A percentile compares a stretch with the other conserved stretches of the same genome.
These are phyloP conservation scores for Triticum timopheevii DNA, from an alignment of 176 grass and related monocot genomes.

Conservation along the genomic window DNA sequence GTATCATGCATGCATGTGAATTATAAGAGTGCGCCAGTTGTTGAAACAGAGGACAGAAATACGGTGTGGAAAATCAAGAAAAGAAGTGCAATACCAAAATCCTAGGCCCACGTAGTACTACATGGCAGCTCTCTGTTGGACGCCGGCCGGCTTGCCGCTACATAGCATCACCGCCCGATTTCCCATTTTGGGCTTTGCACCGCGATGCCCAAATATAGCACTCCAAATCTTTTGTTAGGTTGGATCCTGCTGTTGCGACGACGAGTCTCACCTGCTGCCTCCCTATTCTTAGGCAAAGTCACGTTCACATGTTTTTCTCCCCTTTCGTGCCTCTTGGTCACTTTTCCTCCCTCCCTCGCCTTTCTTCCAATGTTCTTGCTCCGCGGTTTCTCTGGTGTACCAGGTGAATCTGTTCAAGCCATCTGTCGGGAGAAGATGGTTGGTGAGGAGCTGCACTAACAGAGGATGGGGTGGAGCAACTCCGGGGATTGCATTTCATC, in stretches of 20 bases:
- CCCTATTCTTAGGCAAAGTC: slow-evolving; percentile 17
- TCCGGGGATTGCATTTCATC: neutral
- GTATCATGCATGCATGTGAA: no score
- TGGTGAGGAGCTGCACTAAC: slow-evolving; percentile 1
- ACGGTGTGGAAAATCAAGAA: no score
- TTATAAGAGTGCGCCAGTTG: no score
- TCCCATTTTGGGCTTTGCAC: no score
- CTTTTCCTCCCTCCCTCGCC: neutral
- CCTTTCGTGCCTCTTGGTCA: neutral
- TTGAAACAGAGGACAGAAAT: no score
- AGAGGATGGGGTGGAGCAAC: slow-evolving; percentile 23
- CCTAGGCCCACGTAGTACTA: no score
- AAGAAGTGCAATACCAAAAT: no score
- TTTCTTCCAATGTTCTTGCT: neutral
- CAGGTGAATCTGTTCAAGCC: neutral
- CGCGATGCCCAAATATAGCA: slow-evolving; percentile 8
- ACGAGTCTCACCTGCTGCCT: neutral
- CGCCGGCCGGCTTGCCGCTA: no score
- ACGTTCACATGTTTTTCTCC: neutral
- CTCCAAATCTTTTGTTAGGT: slow-evolving; percentile 20
- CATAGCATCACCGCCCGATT: no score
- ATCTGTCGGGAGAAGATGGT: slow-evolving; percentile 11
- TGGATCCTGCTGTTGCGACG: neutral
- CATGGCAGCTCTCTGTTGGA: no score
- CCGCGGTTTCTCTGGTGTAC: neutral